A percentile compares a stretch with the other conserved stretches of the same genome.
Evolutionary conservation across 345 rosid genomes (phyloP).

Genomic region (Pugionium dolabratum): DNA sequence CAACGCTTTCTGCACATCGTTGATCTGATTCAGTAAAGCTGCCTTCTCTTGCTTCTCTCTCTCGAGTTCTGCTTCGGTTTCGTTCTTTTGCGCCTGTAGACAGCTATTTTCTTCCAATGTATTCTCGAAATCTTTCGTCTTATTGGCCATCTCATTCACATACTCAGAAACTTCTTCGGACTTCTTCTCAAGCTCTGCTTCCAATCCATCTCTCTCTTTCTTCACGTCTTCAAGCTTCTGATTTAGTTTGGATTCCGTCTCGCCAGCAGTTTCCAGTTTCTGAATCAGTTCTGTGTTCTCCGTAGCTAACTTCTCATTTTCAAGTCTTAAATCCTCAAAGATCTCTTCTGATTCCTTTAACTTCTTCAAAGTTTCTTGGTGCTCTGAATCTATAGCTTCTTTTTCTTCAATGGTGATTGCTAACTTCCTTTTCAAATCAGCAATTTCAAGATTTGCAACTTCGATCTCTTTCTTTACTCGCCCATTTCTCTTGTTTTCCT

Average conservation of each 20-base stretch:
- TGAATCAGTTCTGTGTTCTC: slow-evolving; percentile 26
- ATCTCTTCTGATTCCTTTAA: slow-evolving; percentile 53
- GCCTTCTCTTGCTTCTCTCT: slow-evolving; percentile 55
- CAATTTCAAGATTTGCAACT: slow-evolving; percentile 57
- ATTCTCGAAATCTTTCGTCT: slow-evolving; percentile 37
- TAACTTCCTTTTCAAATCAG: slow-evolving; percentile 55
- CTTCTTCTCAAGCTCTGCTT: slow-evolving; percentile 39
- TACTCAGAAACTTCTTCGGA: slow-evolving; percentile 40
- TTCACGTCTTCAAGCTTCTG: slow-evolving; percentile 46
- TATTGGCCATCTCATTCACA: slow-evolving; percentile 40
- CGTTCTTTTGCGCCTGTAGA: slow-evolving; percentile 45
- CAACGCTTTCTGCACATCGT: slow-evolving; percentile 48
- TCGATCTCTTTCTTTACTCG: slow-evolving; percentile 60
- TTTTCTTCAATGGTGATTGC: slow-evolving; percentile 52
- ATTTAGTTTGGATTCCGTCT: slow-evolving; percentile 45
- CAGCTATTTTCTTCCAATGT: slow-evolving; percentile 34
- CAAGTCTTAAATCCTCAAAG: slow-evolving; percentile 52
- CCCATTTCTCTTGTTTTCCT: slow-evolving; percentile 53
- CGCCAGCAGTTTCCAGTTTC: slow-evolving; percentile 39
- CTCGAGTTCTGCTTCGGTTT: slow-evolving; percentile 51
- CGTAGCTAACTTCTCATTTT: slow-evolving; percentile 25
- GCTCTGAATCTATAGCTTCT: slow-evolving; percentile 41
- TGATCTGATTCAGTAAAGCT: slow-evolving; percentile 43
- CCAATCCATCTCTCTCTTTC: slow-evolving; percentile 41
- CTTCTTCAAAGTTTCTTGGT: slow-evolving; percentile 53